phyloP scores from a whole-genome alignment of 2,329 filamentous ascomycete genomes.

The Graphilbum sp. region DNA sequence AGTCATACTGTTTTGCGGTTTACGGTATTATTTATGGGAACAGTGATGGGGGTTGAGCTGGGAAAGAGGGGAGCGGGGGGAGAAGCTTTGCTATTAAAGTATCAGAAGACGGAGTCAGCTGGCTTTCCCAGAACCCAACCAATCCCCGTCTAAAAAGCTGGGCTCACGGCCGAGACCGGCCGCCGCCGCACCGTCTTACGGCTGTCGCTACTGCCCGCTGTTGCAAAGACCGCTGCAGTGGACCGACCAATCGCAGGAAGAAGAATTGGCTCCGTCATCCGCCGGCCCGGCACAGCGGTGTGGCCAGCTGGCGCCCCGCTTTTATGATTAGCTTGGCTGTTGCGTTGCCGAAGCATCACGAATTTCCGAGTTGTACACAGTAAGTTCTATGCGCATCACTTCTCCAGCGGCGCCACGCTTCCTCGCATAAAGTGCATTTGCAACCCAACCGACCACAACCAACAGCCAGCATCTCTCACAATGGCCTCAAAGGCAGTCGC shows the following conservation, averaged over 20 bases:
- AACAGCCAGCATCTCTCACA: neutral
- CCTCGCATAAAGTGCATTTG: too few species aligned
- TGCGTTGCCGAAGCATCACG: neutral
- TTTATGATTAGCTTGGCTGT: neutral
- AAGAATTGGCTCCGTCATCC: constrained; percentile 1
- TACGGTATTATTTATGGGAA: too few species aligned
- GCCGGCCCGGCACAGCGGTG: neutral
- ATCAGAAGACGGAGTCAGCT: too few species aligned
- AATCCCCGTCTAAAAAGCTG: too few species aligned
- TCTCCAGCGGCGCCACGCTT: neutral
- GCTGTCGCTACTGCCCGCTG: too few species aligned
- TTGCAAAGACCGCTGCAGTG: neutral
- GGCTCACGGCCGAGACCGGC: neutral
- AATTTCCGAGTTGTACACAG: neutral
- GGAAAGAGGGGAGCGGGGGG: too few species aligned
- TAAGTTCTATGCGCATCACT: too few species aligned
- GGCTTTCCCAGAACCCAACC: too few species aligned
- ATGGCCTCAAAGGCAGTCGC: constrained; percentile 47
- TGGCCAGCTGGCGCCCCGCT: constrained; percentile 6
- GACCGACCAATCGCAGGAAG: constrained; percentile 1
- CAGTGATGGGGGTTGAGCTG: too few species aligned
- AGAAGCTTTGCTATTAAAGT: too few species aligned
- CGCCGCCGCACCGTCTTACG: neutral
- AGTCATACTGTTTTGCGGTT: too few species aligned
- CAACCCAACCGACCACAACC: constrained; percentile 14